Evolutionary conservation across 1,284 basidiomycete species (phyloP).

Genomic region (Stygiomarasmius scandens): DNA sequence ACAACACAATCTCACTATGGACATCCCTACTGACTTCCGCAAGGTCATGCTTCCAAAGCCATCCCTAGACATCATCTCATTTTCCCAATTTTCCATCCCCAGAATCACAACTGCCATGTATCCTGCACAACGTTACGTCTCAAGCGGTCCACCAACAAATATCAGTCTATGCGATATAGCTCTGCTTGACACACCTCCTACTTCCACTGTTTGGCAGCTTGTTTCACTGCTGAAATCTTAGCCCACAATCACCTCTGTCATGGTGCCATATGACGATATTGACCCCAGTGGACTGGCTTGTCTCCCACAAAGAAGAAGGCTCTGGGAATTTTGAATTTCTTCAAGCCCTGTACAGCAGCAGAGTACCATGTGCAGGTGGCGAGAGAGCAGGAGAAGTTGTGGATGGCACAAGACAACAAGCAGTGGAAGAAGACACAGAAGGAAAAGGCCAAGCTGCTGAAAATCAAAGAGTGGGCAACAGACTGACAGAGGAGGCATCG

Average conservation of each 20-base stretch:
- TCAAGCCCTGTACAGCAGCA: neutral
- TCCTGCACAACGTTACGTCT: neutral
- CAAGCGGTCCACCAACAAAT: neutral
- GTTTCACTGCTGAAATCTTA: neutral
- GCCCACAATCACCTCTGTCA: neutral
- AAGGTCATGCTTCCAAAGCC: neutral
- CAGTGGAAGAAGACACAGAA: neutral
- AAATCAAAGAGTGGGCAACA: neutral
- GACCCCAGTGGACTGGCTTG: neutral
- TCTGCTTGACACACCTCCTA: neutral
- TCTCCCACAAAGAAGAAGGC: neutral
- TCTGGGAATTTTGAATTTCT: neutral
- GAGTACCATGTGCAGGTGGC: neutral
- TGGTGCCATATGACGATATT: neutral
- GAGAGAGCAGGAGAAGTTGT: neutral
- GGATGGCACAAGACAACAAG: neutral
- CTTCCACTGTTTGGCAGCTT: neutral
- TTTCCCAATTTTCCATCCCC: neutral
- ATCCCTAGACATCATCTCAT: neutral
- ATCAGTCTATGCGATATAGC: neutral
- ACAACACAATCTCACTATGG: neutral
- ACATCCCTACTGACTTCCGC: neutral
- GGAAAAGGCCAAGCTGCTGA: neutral
- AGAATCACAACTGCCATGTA: neutral
- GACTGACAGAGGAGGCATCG: neutral